Percentiles rank a stretch among this genome's conserved stretches.
These are phyloP conservation scores for Penstemon davidsonii DNA, from an alignment of 257 asterid species.

Conservation along the genomic window DNA sequence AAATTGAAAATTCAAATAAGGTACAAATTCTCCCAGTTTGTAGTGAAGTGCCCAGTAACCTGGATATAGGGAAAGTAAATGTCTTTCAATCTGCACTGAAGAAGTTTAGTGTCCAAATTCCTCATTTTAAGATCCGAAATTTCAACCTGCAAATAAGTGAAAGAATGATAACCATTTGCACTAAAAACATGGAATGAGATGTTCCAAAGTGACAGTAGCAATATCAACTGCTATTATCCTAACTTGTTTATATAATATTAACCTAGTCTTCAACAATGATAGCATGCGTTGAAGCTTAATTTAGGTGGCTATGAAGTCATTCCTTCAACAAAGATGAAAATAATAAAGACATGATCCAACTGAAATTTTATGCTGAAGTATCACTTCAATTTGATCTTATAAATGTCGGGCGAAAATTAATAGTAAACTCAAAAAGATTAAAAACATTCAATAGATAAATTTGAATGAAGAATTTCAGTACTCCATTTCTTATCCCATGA, in stretches of 20 bases:
- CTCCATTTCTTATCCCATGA: too few relatives aligned
- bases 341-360: not conserved
- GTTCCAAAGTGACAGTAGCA: not conserved
- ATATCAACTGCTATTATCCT: not conserved
- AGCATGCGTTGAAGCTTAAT: not conserved
- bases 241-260: not conserved
- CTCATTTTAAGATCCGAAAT: constrained; percentile 47
- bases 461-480: too few relatives aligned
- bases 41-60: constrained; percentile 35
- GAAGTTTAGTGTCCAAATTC: constrained; percentile 21
- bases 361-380: not conserved
- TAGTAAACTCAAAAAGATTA: not conserved
- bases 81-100: constrained; percentile 59
- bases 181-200: not conserved
- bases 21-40: too few relatives aligned
- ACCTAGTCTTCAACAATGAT: not conserved
- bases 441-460: too few relatives aligned
- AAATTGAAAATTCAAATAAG: too few relatives aligned
- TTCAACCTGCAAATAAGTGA: constrained; percentile 51
- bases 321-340: not conserved
- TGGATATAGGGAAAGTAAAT: constrained; percentile 85
- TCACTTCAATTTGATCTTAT: not conserved
- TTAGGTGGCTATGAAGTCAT: not conserved
- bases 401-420: not conserved
- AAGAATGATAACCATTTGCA: not conserved